Evolutionary conservation across 225 moss, liverwort and hornwort genomes (phyloP), one percentile per base, ranked within the genome.

Genomic region (Physcomitrellopsis africana): DNA sequence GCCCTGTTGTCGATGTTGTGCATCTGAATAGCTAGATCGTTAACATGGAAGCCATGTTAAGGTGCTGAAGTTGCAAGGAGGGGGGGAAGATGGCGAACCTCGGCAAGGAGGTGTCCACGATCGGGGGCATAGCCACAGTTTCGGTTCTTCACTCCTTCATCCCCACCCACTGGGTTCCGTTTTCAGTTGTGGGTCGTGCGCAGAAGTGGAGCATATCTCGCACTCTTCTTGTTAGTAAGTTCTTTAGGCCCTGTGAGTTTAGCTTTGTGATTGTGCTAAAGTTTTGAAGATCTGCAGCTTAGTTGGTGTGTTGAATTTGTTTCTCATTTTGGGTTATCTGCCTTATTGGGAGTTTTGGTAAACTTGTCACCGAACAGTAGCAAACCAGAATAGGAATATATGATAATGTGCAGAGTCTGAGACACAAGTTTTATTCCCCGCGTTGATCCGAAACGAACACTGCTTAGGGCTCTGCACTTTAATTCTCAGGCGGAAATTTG

Each of bases 61-160:
- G 2, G 8, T 9, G 10, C 0, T 0, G 67, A 44, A 66, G 24
- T 60, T 49, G 54, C 48, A 75, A n/a, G n/a, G n/a, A 60, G 47
- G 11, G 57, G 63, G 72, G 70, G 54, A 76, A 58, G 46, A 89
- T 87, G 90, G 90, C 82, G 60, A 87, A 81, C 51, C 83, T 87
- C 15, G 88, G 85, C 68, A 89, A 89, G 85, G 96, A 96, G 65
- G 86, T 94, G 73, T 90, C 94, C 59, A 99, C 95, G 0, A 99
- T 99, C 15, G 99, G 99, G 19, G 95, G 99, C 72, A 99, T 99
- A 66, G 99, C 92, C 62, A 99, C 99, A 0, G 95, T 99, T 18
- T 99, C 95, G 3, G 83, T 99, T 65, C 84, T 99, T 75, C 99
- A 99, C 89, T 99, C 99, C 73, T 95, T 95, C 85, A 95, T 95